Conservation (phyloP, 306 rosid species). For the Cyamopsis tetragonoloba region DNA sequence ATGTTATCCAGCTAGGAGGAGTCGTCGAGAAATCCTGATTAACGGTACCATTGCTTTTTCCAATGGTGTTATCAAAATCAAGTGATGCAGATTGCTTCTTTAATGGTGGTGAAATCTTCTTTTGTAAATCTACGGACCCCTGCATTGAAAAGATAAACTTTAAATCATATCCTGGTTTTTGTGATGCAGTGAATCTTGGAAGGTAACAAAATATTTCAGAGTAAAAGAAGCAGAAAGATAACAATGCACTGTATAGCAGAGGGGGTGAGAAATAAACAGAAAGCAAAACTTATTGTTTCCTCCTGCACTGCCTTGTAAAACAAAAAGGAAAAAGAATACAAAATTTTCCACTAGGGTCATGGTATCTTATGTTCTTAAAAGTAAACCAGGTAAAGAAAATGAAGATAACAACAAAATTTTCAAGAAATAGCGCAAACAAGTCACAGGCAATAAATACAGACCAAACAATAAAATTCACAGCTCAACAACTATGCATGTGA, state of each 20-base stretch:
- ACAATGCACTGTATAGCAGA: neutral
- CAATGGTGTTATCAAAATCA: conserved; percentile 33
- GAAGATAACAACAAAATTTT: neutral
- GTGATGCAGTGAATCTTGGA: neutral
- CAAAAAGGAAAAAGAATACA: neutral
- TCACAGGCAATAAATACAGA: neutral
- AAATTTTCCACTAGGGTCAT: too few species aligned
- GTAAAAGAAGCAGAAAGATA: neutral
- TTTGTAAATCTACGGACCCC: conserved; percentile 48
- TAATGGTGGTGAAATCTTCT: conserved; percentile 25
- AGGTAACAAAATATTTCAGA: neutral
- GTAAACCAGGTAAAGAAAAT: neutral
- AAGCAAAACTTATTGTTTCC: neutral
- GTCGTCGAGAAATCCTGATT: conserved; percentile 41
- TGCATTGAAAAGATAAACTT: conserved; percentile 27
- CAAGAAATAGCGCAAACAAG: neutral
- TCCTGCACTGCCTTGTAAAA: neutral
- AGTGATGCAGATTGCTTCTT: conserved; percentile 33
- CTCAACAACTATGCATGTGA: neutral
- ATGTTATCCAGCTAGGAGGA: conserved; percentile 67
- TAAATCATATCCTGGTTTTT: neutral
- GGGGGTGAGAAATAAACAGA: neutral
- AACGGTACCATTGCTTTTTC: conserved; percentile 27
- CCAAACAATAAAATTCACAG: neutral
- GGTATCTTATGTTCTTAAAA: neutral